A percentile compares a stretch with the other conserved stretches of the same genome.
Conservation (phyloP, 1,284 basidiomycete genomes). For the Salmacisia buchloeana region DNA sequence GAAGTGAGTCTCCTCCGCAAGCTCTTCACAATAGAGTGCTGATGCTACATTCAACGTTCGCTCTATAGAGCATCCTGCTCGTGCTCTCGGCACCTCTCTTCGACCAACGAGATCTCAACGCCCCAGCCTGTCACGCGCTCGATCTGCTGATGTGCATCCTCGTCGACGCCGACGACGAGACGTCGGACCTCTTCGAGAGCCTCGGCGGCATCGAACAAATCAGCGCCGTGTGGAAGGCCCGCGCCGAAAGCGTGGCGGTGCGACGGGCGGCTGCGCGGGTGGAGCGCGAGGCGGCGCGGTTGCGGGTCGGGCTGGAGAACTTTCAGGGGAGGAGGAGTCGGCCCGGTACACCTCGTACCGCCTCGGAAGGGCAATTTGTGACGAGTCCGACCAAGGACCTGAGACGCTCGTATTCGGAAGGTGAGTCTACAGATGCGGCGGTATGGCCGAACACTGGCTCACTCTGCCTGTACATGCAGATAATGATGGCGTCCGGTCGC, state of each 20-base stretch:
- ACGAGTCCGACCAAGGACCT: neutral
- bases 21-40: too few relatives aligned
- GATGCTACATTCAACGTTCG: neutral
- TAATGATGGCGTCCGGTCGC: neutral
- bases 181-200: neutral
- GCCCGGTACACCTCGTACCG: neutral
- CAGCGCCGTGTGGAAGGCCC: slow-evolving; percentile 1
- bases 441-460: neutral
- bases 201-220: slow-evolving; percentile 3
- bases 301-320: neutral
- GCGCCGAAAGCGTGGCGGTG: neutral
- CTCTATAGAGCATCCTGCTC: neutral
- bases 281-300: neutral
- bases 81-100: neutral
- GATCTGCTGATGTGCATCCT: slow-evolving; percentile 5
- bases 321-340: neutral
- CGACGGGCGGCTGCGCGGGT: neutral
- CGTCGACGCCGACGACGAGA: neutral
- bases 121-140: neutral
- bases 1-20: neutral
- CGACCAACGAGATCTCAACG: neutral
- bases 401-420: neutral
- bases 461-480: neutral
- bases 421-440: neutral
- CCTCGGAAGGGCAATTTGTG: neutral